Conservation (phyloP, 176 grass and related monocot genomes). For the Guadua angustifolia region DNA sequence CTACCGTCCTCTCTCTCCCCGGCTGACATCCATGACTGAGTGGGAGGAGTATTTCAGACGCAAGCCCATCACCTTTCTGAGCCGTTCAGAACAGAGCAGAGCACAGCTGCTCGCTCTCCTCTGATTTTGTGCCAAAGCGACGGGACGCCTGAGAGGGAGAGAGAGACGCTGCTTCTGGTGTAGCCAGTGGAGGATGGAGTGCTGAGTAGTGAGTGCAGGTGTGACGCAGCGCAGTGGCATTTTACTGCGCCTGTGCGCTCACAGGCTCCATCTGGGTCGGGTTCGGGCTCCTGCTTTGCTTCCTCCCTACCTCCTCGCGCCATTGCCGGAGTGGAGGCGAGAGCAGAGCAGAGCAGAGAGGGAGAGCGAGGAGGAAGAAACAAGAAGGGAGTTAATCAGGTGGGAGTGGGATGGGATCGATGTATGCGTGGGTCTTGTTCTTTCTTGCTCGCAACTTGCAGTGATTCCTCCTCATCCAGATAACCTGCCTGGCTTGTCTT, state of each 20-base stretch:
- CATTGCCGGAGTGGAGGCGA: background rate
- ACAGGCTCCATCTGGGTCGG: background rate
- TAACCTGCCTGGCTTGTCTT: constrained; percentile 40
- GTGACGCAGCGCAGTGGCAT: constrained; percentile 34
- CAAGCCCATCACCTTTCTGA: constrained; percentile 40
- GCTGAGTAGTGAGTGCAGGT: background rate
- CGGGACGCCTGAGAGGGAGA: constrained; percentile 9
- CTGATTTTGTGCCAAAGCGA: constrained; percentile 64
- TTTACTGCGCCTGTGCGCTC: constrained; percentile 55
- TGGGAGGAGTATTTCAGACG: constrained; percentile 68
- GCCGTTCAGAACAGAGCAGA: background rate
- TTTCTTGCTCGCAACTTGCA: constrained; percentile 24
- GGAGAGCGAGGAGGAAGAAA: constrained; percentile 4
- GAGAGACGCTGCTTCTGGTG: constrained; percentile 26
- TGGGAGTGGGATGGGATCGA: constrained; percentile 33
- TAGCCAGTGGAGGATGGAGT: constrained; percentile 1
- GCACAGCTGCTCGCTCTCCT: background rate
- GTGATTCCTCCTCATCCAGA: constrained; percentile 40
- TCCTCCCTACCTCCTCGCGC: background rate
- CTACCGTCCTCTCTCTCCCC: background rate
- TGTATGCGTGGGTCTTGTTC: background rate
- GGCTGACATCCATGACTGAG: constrained; percentile 63
- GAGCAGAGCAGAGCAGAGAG: background rate
- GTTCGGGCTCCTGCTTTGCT: background rate
- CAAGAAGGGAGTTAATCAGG: constrained; percentile 9